These are phyloP conservation scores for Tremella mesenterica DNA, from an alignment of 768 basidiomycete genomes.

Conservation along the genomic window DNA sequence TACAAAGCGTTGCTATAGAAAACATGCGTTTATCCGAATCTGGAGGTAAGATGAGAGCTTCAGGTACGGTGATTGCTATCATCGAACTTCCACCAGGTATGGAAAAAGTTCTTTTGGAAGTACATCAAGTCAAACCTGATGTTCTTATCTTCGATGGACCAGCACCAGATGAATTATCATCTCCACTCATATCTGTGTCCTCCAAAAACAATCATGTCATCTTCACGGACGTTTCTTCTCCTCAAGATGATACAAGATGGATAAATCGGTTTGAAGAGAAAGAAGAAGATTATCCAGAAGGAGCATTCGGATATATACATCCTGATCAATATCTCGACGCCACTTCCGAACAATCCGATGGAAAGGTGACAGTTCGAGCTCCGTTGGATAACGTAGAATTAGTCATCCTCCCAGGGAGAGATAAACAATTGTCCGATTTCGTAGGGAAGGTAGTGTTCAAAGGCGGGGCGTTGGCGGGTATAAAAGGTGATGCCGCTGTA, in stretches of 20 bases:
- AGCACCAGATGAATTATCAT: constrained; percentile 51
- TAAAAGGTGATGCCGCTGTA: constrained; percentile 39
- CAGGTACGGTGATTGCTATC: constrained; percentile 37
- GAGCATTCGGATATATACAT: constrained; percentile 48
- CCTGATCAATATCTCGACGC: constrained; percentile 52
- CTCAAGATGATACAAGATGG: too few relatives aligned
- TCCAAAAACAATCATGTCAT: too few relatives aligned
- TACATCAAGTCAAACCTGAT: constrained; percentile 47
- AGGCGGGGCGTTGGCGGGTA: constrained; percentile 42
- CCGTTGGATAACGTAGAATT: constrained; percentile 40
- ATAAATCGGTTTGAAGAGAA: too few relatives aligned
- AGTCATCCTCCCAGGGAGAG: constrained; percentile 53
- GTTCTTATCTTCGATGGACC: constrained; percentile 40
- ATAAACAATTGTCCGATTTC: constrained; percentile 36
- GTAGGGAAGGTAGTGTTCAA: constrained; percentile 43
- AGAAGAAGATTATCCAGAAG: constrained; percentile 38
- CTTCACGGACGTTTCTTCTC: too few relatives aligned
- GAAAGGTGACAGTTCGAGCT: constrained; percentile 29
- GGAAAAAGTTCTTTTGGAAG: constrained; percentile 55
- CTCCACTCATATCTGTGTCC: too few relatives aligned
- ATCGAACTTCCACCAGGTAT: constrained; percentile 58
- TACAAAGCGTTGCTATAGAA: constrained; percentile 39
- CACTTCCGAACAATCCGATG: constrained; percentile 32
- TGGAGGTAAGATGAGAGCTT: constrained; percentile 33
- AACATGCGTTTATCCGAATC: constrained; percentile 38